These are phyloP conservation scores for Fusarium redolens DNA, from an alignment of 2,329 filamentous ascomycete species.

Conservation along the genomic window DNA sequence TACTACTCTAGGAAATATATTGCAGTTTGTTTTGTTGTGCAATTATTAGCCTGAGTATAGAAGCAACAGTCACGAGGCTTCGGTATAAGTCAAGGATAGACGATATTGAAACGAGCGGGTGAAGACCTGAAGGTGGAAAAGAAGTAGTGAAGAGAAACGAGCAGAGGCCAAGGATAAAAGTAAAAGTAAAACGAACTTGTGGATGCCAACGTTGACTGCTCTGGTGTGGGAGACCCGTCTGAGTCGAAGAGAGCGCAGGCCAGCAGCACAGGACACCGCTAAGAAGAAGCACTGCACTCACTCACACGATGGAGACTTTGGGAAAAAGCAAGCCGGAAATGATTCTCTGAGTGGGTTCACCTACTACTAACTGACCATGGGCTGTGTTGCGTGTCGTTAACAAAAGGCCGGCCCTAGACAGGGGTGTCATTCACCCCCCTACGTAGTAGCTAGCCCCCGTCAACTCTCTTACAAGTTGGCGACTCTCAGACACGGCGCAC, in stretches of 20 bases:
- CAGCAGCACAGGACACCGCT: constrained; percentile 22
- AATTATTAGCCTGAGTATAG: constrained; percentile 21
- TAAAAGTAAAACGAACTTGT: constrained; percentile 43
- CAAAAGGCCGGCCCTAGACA: constrained; percentile 19
- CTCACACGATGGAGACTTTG: constrained; percentile 10
- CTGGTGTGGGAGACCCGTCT: constrained; percentile 27
- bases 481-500: constrained; percentile 36
- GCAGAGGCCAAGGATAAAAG: constrained; percentile 36
- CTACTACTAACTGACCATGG: constrained; percentile 4
- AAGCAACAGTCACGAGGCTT: constrained; percentile 21
- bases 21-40: constrained; percentile 24
- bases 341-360: constrained; percentile 22
- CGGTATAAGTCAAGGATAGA: constrained; percentile 19
- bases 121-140: constrained; percentile 29
- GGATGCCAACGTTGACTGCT: constrained; percentile 27
- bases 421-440: constrained; percentile 20
- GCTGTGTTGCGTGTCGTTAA: constrained; percentile 35
- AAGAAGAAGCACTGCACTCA: constrained; percentile 1
- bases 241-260: constrained; percentile 25
- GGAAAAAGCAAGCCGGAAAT: constrained; percentile 37
- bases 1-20: constrained; percentile 24
- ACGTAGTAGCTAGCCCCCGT: constrained; percentile 1
- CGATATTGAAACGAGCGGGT: constrained; percentile 31
- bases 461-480: constrained; percentile 33
- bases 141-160: constrained; percentile 17